Base-by-base conservation (phyloP, 2,329 filamentous ascomycete genomes). In the Scedosporium minutisporum region DNA sequence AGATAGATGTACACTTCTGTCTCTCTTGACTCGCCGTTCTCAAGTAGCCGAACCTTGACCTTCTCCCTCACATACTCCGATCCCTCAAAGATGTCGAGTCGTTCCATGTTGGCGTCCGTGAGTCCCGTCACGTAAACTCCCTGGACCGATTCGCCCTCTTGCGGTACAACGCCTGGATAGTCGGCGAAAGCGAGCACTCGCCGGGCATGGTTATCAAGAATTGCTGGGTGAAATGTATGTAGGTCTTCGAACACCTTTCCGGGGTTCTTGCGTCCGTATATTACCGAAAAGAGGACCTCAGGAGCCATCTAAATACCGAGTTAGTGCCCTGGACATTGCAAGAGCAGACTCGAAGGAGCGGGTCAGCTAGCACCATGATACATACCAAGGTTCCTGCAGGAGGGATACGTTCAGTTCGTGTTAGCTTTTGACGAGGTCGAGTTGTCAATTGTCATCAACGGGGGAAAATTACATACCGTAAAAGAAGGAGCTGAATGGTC, bases 51-150 rank as follows among this genome's bases (percentile, higher is more conserved):
- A 6, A 90, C 81, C 27, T 71, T 74, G 27, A 82, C 78, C 67
- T 78, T 68, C 75, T 80, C 63, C 71, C 88, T 80, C 63, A 78
- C 75, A 70, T 96, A 96, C 71, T 95, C 85, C 5, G 66, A 65
- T 0, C 93, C 93, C 72, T 97, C 93, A 70, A 96, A 97, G 3
- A 79, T 74, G 70, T 97, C 92, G 2, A 97, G 80, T 33, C 88
- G 86, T 67, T 78, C 76, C 61, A 97, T 78, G 69, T 97, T 92
- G 25, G 83, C 86, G 44, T 87, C 83, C 0, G 90, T 96, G 53
- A 97, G 77, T 0, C 93, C 93, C 0, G 85, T 86, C 0, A 92
- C 90, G 61, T 89, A 84, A 25, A 88, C 87, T 3, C 93, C 93
- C 2, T 88, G 84, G 1, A 96, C 91, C 4, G 77, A 78, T 62